Conservation (phyloP, 1,284 basidiomycete species). For the Moniliophthora roreri region DNA sequence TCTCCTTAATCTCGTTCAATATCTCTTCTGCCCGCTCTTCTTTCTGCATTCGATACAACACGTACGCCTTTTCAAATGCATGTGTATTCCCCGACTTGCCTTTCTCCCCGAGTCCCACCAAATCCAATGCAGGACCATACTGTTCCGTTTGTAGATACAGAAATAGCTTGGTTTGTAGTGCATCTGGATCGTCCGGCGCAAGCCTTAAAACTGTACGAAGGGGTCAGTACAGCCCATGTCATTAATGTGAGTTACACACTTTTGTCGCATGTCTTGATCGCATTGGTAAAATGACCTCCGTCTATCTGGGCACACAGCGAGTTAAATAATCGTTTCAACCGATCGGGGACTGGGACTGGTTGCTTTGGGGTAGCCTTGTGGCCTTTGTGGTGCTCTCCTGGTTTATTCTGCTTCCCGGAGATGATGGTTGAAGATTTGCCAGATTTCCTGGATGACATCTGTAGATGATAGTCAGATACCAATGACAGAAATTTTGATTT, state of each 20-base stretch:
- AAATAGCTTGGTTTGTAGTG: constrained; percentile 79
- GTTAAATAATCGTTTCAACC: constrained; percentile 70
- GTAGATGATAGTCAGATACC: background rate
- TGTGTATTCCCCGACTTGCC: constrained; percentile 27
- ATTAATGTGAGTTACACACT: constrained; percentile 47
- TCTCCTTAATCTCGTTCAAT: constrained; percentile 49
- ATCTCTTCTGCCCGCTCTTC: constrained; percentile 64
- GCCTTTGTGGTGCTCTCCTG: constrained; percentile 20
- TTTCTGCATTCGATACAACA: constrained; percentile 76
- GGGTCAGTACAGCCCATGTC: constrained; percentile 16
- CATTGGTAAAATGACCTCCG: constrained; percentile 77
- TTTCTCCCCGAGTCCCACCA: constrained; percentile 38
- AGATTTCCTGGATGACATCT: constrained; percentile 16
- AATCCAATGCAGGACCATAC: constrained; percentile 56
- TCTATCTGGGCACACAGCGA: constrained; percentile 84
- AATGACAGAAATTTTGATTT: no score
- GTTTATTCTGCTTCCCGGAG: constrained; percentile 12
- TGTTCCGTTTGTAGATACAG: constrained; percentile 83
- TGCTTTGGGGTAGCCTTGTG: constrained; percentile 41
- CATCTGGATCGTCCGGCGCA: constrained; percentile 67
- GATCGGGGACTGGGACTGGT: constrained; percentile 54
- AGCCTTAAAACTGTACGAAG: constrained; percentile 65
- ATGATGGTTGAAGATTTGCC: constrained; percentile 11
- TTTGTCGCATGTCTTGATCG: constrained; percentile 87
- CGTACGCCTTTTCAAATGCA: constrained; percentile 77